Base-by-base conservation (phyloP, 305 asterid species). In the Fraxinus paxiana region DNA sequence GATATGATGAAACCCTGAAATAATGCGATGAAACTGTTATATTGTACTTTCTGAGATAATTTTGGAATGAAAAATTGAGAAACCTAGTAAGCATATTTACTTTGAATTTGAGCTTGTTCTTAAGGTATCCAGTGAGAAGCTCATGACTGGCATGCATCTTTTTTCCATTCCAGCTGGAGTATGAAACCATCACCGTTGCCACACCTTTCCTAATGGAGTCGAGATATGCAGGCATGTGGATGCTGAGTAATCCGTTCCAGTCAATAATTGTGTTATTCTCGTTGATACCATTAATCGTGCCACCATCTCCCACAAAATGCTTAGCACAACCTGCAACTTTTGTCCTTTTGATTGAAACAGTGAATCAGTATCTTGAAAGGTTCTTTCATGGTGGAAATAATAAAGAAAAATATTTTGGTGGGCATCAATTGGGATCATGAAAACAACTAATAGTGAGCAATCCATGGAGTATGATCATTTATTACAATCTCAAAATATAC, bases 1-100 rank as follows among this genome's bases (percentile, higher is more conserved):
- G 91, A 86, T 46, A 88, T 84, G 41, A 90, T 91, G 67, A 90
- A 88, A 6, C 94, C 92, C 94, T 89, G 88, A 81, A 77, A 80
- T 33, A 22, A 41, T 8, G 41, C 33, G 46, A 79, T 2, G 2
- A 43, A 34, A 70, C 6, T 5, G 31, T 79, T 75, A 54, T 22
- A 20, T 17, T 54, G 0, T 2, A 0, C 33, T 2, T 77, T 26
- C 2, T 37, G 0, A 22, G 59, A 8, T 46, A 63, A 63, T 28
- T 2, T 81, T 80, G 73, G 34, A 35, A 7, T 33, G 4, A 10
- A 81, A 10, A 24, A 3, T 63, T 63, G 72, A 63, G 34, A 26
- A 26, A 10, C 73, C 7, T 10, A 26, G 73, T 65, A 1, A 63
- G 18, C 73, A 24, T 65, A 12, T 65, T 65, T 72, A 73, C 73